Percentiles rank a stretch among this genome's conserved stretches.
Evolutionary conservation across 192 early-diverging fungal genomes (phyloP).

Genomic region (Podila verticillata): DNA sequence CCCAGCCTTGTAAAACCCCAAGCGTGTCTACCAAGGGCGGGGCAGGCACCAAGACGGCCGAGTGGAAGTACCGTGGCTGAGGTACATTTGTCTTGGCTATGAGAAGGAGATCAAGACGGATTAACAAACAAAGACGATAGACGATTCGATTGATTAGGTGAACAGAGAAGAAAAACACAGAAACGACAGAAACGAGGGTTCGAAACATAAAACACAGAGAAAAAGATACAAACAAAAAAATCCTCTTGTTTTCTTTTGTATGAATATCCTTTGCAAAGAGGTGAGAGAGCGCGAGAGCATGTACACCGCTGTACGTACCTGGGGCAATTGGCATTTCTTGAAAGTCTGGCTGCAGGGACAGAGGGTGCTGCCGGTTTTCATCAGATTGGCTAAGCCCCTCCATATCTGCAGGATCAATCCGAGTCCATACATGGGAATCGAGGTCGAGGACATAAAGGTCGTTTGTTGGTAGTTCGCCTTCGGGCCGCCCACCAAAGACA

Average conservation of each 20-base stretch:
- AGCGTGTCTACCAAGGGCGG: constrained; percentile 26
- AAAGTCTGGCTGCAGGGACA: constrained; percentile 5
- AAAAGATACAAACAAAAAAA: no score
- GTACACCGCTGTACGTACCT: no score
- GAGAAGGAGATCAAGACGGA: neutral
- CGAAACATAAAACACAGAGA: no score
- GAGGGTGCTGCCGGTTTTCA: constrained; percentile 12
- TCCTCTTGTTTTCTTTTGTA: no score
- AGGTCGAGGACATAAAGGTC: constrained; percentile 73
- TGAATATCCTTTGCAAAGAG: no score
- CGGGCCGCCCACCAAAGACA: constrained; percentile 75
- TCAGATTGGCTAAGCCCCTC: neutral
- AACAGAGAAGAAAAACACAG: no score
- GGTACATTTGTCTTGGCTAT: constrained; percentile 24
- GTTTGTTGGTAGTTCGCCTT: constrained; percentile 70
- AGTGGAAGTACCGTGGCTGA: constrained; percentile 74
- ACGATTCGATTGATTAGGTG: no score
- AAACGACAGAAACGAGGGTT: no score
- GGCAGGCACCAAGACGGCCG: constrained; percentile 46
- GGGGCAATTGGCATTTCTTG: neutral
- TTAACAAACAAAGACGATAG: no score
- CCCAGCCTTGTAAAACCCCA: constrained; percentile 30
- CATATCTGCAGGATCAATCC: constrained; percentile 32
- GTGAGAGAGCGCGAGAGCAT: no score
- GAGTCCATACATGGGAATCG: constrained; percentile 64